A percentile compares a stretch with the other conserved stretches of the same genome.
Evolutionary conservation across 2,329 filamentous ascomycete genomes (phyloP).

Genomic region (Metarhizium sp.): DNA sequence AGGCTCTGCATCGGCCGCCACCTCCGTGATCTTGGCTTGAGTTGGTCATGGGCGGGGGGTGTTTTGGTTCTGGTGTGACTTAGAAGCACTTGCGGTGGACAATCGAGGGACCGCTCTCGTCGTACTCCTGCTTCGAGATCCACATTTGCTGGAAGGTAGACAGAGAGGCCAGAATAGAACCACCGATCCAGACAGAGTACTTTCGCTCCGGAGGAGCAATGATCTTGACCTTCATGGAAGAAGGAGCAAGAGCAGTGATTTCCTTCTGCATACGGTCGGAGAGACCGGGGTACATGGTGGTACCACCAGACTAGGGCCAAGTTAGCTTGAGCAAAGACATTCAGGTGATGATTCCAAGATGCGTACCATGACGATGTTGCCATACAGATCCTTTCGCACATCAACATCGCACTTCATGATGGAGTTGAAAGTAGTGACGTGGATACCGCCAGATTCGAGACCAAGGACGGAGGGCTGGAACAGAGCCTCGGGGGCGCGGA

Average conservation of each 20-base stretch:
- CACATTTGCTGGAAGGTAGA: slow-evolving; percentile 99
- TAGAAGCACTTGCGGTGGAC: slow-evolving; percentile 99
- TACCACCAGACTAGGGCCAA: slow-evolving; percentile 81
- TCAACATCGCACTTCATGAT: slow-evolving; percentile 99
- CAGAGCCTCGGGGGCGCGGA: slow-evolving; percentile 98
- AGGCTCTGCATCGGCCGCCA: slow-evolving; percentile 33
- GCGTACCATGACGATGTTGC: slow-evolving; percentile 99
- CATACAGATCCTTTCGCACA: slow-evolving; percentile 99
- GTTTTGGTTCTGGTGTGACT: slow-evolving; percentile 31
- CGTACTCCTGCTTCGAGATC: slow-evolving; percentile 99
- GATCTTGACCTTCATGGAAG: slow-evolving; percentile 99
- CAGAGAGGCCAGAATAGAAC: slow-evolving; percentile 97
- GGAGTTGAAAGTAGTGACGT: slow-evolving; percentile 99
- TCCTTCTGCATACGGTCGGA: slow-evolving; percentile 99
- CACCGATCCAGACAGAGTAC: slow-evolving; percentile 99
- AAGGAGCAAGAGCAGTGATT: slow-evolving; percentile 97
- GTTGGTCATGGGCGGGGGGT: slow-evolving; percentile 23
- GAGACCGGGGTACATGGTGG: slow-evolving; percentile 99
- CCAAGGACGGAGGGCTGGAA: slow-evolving; percentile 98
- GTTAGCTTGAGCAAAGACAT: neutral
- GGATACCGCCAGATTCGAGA: slow-evolving; percentile 97
- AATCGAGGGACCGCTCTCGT: slow-evolving; percentile 98
- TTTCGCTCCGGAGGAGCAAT: slow-evolving; percentile 99
- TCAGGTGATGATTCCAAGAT: no score
- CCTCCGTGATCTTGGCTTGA: slow-evolving; percentile 34